Conservation (phyloP, 1,284 basidiomycete genomes). For the Apiotrichum veenhuisii region DNA sequence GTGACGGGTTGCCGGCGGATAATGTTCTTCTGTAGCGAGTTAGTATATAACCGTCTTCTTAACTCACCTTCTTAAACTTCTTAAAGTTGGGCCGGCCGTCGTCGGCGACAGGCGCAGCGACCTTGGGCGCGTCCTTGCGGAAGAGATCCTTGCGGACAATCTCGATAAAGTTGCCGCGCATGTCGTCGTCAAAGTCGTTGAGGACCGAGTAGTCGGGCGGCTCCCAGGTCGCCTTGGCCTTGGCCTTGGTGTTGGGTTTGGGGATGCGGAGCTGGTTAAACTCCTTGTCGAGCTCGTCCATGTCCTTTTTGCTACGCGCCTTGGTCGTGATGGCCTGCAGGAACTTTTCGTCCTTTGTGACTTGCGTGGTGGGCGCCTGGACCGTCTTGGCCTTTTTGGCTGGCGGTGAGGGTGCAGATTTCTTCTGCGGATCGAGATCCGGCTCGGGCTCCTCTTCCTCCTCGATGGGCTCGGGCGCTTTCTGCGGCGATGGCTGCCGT, state of each 20-base stretch:
- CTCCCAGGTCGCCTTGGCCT: conserved; percentile 12
- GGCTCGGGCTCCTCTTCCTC: conserved; percentile 26
- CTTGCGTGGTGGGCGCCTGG: conserved; percentile 4
- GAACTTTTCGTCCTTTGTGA: conserved; percentile 41
- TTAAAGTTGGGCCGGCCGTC: conserved; percentile 72
- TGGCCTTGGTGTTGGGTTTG: conserved; percentile 57
- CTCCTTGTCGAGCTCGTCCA: conserved; percentile 69
- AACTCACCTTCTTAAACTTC: conserved; percentile 73
- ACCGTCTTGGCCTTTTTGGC: not conserved
- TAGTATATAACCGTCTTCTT: not conserved
- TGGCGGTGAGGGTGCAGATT: not conserved
- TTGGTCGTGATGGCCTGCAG: conserved; percentile 35
- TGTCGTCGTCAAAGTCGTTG: conserved; percentile 68
- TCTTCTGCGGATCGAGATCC: conserved; percentile 2
- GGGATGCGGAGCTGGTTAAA: conserved; percentile 76
- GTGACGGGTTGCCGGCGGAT: conserved; percentile 31
- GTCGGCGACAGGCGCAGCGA: conserved; percentile 36
- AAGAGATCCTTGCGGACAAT: conserved; percentile 55
- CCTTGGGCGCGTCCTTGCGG: conserved; percentile 51
- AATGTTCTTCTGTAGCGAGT: conserved; percentile 38
- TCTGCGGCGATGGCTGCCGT: not conserved
- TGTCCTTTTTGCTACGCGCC: conserved; percentile 32
- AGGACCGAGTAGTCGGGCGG: conserved; percentile 51
- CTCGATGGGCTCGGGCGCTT: not conserved
- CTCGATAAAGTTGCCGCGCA: conserved; percentile 81